Base-by-base conservation (phyloP, 106 monocot genomes). In the Dendrobium huoshanense region DNA sequence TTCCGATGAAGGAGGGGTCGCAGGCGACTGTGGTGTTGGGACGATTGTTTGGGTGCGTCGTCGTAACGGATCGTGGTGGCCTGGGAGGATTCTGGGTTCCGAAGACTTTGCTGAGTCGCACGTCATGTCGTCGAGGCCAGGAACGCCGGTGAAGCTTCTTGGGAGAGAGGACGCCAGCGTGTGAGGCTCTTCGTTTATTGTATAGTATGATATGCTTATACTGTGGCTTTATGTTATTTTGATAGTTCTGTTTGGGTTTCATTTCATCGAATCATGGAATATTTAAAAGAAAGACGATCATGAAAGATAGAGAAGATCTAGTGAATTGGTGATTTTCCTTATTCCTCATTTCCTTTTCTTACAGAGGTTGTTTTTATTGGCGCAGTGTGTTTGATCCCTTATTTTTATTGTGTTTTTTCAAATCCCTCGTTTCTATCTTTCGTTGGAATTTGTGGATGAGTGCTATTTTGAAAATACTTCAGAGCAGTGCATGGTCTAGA, bases 21-120 rank as follows among this genome's bases (percentile, higher is more conserved):
- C 77, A 67, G 82, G 73, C 75, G 88, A 81, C 56, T 79, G 80
- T 59, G 41, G 80, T 68, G 87, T 84, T 41, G 93, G 93, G 85
- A 89, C 91, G 8, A 94, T 94, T 77, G 91, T 94, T 4, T 94
- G 93, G 93, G 93, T 94, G 65, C 85, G 93, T 27, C 81, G 95
- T 78, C 83, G 95, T 80, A 95, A 95, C 83, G 95, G 95, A 15
- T 95, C 95, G 10, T 95, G 95, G 95, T 95, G 95, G 95, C 95
- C 95, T 41, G 95, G 92, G 58, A 83, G 96, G 86, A 90, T 96
- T 42, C 85, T 96, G n/a, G 93, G 96, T 27, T 84, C 87, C 9
- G 88, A 90, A 24, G 96, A 96, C 82, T 84, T 96, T 33, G 83
- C 93, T 56, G 90, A 84, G 41, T 96, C 96, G 41, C 91, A 90